Evolutionary conservation across 2,329 filamentous ascomycete species (phyloP).

Genomic region (Fusarium staphyleae): DNA sequence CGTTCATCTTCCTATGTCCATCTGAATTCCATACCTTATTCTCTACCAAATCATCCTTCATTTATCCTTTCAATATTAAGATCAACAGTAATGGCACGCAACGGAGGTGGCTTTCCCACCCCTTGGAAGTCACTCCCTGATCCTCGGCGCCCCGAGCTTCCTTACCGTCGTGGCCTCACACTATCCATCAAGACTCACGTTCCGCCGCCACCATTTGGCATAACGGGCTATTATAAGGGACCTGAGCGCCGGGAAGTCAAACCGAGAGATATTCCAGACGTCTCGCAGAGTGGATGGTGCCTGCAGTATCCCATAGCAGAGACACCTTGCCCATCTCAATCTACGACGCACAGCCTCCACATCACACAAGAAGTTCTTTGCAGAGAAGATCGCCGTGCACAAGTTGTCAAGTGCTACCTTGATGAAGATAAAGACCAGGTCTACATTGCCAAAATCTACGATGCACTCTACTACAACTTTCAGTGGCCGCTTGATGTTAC

Average conservation of each 20-base stretch:
- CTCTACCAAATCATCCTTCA: no score
- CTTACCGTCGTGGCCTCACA: background rate
- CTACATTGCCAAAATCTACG: slow-evolving; percentile 19
- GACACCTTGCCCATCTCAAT: background rate
- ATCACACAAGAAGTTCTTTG: slow-evolving; percentile 5
- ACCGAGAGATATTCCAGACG: background rate
- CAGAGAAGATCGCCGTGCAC: slow-evolving; percentile 8
- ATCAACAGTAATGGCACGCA: no score
- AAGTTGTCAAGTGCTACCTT: slow-evolving; percentile 9
- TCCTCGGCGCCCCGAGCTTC: background rate
- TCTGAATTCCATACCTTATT: no score
- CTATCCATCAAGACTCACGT: background rate
- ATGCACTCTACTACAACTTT: slow-evolving; percentile 13
- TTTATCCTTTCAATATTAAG: no score
- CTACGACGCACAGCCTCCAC: background rate
- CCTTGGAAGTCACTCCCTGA: background rate
- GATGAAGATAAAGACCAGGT: background rate
- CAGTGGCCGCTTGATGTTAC: background rate
- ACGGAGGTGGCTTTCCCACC: no score
- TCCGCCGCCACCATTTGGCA: background rate
- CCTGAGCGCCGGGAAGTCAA: background rate
- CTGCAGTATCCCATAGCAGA: background rate
- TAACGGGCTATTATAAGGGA: background rate
- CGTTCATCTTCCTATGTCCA: no score
- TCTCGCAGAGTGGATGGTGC: slow-evolving; percentile 8